These are phyloP conservation scores for Apiotrichum akiyoshidainum DNA, from an alignment of 1,284 basidiomycete genomes.

Conservation along the genomic window DNA sequence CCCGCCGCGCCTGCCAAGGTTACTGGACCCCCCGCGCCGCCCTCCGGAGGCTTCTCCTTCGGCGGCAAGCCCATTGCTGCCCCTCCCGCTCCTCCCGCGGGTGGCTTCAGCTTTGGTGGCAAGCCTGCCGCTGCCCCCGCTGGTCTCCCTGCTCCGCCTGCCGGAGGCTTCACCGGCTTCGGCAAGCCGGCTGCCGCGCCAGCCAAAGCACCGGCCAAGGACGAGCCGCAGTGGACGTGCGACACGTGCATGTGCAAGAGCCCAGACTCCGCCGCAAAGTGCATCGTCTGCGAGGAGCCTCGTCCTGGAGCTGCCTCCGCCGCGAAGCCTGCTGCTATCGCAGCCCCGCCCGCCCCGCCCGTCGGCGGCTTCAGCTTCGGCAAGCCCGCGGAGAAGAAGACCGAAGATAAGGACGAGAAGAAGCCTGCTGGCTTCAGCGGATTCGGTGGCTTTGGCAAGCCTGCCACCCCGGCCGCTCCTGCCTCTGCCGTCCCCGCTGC, in stretches of 20 bases:
- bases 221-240: not conserved
- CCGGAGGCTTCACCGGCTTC: slow-evolving; percentile 5
- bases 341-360: not conserved
- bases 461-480: not conserved
- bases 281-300: slow-evolving; percentile 57
- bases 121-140: not conserved
- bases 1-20: slow-evolving; percentile 3
- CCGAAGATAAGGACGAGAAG: too few relatives aligned
- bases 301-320: slow-evolving; percentile 24
- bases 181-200: slow-evolving; percentile 3
- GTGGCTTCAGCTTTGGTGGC: slow-evolving; percentile 8
- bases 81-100: not conserved
- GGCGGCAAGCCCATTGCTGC: not conserved
- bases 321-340: not conserved
- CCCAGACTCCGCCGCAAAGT: slow-evolving; percentile 54
- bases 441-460: slow-evolving; percentile 1
- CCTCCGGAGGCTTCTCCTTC: slow-evolving; percentile 14
- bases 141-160: not conserved
- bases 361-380: slow-evolving; percentile 3
- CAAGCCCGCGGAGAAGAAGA: too few relatives aligned
- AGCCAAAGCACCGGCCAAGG: not conserved
- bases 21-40: slow-evolving; percentile 3
- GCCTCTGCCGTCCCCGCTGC: not conserved
- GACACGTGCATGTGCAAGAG: slow-evolving; percentile 55
- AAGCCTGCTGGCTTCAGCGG: too few relatives aligned